Evolutionary conservation across 306 rosid species (phyloP).

Genomic region (Gastrolobium bilobum): DNA sequence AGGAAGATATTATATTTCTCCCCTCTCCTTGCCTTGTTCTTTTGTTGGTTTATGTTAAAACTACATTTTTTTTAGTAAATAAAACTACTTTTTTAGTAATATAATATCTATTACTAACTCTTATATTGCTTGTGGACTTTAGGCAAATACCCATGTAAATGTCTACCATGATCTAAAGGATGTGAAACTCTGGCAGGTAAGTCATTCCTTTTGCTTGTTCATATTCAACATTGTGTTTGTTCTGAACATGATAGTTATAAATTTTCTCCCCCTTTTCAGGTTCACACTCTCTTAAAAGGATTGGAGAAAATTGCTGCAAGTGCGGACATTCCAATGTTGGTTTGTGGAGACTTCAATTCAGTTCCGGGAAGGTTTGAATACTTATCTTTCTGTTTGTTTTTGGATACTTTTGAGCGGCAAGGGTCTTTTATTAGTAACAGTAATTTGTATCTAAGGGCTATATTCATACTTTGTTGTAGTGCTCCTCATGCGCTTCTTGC

Average conservation of each 20-base stretch:
- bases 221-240: constrained; percentile 11
- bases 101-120: constrained; percentile 29
- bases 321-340: constrained; percentile 99
- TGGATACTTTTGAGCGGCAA: background rate
- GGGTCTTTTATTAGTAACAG: constrained; percentile 24
- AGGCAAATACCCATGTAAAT: constrained; percentile 97
- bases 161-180: constrained; percentile 90
- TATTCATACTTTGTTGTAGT: constrained; percentile 63
- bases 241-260: constrained; percentile 9
- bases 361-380: constrained; percentile 90
- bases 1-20: constrained; percentile 16
- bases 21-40: background rate
- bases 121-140: constrained; percentile 45
- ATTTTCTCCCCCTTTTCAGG: constrained; percentile 60
- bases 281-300: constrained; percentile 95
- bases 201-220: constrained; percentile 35
- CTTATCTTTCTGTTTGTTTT: constrained; percentile 16
- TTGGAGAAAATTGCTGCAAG: constrained; percentile 98
- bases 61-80: background rate
- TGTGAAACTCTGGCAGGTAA: constrained; percentile 99
- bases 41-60: constrained; percentile 10
- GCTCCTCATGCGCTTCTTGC: constrained; percentile 99
- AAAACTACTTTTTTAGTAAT: constrained; percentile 32
- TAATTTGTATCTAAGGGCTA: constrained; percentile 45
- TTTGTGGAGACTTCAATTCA: constrained; percentile 98